phyloP scores from a whole-genome alignment of 1,284 basidiomycete genomes.

The Leucocoprinus gongylophorus region DNA sequence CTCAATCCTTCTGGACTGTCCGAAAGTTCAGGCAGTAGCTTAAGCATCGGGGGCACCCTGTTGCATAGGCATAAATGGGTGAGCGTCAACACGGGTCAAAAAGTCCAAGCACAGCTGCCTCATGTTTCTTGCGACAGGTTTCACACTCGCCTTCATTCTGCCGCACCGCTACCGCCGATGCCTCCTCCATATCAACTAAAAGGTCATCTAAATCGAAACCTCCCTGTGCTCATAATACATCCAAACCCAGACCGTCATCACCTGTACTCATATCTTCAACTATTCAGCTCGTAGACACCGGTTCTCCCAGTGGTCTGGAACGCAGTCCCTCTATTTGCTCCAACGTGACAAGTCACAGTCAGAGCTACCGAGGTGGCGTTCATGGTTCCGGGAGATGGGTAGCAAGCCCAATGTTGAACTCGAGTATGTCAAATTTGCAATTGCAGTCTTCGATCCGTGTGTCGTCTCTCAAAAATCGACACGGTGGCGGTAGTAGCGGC shows the following conservation, averaged over 20 bases:
- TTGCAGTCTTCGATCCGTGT: slow-evolving; percentile 11
- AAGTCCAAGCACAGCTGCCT: slow-evolving; percentile 3
- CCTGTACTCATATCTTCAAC: slow-evolving; percentile 12
- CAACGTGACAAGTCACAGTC: neutral
- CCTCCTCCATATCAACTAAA: neutral
- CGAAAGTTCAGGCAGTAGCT: neutral
- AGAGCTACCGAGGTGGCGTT: neutral
- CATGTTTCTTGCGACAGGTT: slow-evolving; percentile 13
- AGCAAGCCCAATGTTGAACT: slow-evolving; percentile 3
- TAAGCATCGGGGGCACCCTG: neutral
- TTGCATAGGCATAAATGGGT: slow-evolving; percentile 3
- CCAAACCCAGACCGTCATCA: slow-evolving; percentile 9
- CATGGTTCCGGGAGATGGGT: neutral
- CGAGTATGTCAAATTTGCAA: slow-evolving; percentile 11
- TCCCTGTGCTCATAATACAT: neutral
- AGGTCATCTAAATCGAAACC: neutral
- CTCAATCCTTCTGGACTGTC: slow-evolving; percentile 9
- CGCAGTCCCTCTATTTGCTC: slow-evolving; percentile 5
- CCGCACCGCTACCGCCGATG: neutral
- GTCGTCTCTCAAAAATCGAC: slow-evolving; percentile 8
- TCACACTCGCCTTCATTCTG: slow-evolving; percentile 16
- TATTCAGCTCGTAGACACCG: slow-evolving; percentile 8
- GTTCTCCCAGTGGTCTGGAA: neutral
- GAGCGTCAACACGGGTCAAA: neutral
- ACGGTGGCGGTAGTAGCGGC: neutral